Conservation (phyloP, 352 stramenopile genomes). For the Pythium oligandrum region DNA sequence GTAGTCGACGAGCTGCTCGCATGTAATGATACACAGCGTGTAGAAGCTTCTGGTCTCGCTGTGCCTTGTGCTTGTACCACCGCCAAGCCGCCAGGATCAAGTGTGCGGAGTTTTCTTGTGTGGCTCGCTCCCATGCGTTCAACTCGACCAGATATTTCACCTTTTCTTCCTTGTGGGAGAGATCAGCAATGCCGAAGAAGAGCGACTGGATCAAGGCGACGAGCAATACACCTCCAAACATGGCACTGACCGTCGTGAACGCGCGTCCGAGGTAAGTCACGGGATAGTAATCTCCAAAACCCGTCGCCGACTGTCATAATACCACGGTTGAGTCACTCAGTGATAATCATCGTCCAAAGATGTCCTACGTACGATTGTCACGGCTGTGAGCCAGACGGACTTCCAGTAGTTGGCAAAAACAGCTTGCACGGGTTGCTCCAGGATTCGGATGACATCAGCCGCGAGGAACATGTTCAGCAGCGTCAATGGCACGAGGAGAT, state of each 20-base stretch:
- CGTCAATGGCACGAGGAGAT: slow-evolving; percentile 51
- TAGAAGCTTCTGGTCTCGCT: background rate
- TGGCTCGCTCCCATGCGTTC: slow-evolving; percentile 47
- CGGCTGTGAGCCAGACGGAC: slow-evolving; percentile 59
- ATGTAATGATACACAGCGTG: slow-evolving; percentile 24
- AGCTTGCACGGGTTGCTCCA: slow-evolving; percentile 59
- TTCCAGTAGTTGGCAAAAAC: slow-evolving; percentile 70
- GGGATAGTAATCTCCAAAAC: slow-evolving; percentile 68
- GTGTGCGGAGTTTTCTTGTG: slow-evolving; percentile 29
- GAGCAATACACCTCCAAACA: slow-evolving; percentile 67
- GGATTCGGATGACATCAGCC: slow-evolving; percentile 64
- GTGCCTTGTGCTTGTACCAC: slow-evolving; percentile 1
- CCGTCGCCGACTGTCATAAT: slow-evolving; percentile 45
- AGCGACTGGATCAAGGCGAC: slow-evolving; percentile 71
- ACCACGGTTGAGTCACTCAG: background rate
- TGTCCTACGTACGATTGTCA: slow-evolving; percentile 48
- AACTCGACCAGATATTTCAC: slow-evolving; percentile 69
- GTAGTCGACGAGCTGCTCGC: slow-evolving; percentile 23
- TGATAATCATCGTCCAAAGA: too few species aligned
- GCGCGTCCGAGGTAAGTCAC: slow-evolving; percentile 58
- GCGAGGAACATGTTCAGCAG: slow-evolving; percentile 56
- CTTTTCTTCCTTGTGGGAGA: slow-evolving; percentile 51
- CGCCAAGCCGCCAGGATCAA: slow-evolving; percentile 49
- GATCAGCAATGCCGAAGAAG: slow-evolving; percentile 72
- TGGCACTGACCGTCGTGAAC: slow-evolving; percentile 55